These are phyloP conservation scores for Cryoendolithus antarcticus DNA, from an alignment of 2,329 filamentous ascomycete genomes.

Conservation along the genomic window DNA sequence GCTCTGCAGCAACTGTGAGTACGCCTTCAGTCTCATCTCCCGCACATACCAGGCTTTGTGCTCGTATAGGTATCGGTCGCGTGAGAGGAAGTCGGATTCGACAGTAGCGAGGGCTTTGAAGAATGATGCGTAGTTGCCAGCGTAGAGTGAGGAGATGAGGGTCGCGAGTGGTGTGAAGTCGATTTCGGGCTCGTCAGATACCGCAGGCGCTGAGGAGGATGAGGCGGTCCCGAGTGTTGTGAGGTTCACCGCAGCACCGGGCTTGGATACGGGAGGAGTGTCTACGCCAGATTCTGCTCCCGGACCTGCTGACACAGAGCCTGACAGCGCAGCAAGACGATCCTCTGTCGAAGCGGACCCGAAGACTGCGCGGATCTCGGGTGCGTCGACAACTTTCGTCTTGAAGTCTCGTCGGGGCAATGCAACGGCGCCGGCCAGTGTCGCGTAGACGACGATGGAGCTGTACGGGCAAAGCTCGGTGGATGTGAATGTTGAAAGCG, in stretches of 20 bases:
- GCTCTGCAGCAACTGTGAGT: slow-evolving; percentile 93
- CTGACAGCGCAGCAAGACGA: slow-evolving; percentile 69
- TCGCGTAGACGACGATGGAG: slow-evolving; percentile 84
- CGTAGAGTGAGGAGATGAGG: slow-evolving; percentile 84
- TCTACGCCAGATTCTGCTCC: slow-evolving; percentile 60
- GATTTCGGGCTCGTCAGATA: slow-evolving; percentile 69
- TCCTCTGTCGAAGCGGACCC: slow-evolving; percentile 65
- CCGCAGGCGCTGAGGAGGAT: slow-evolving; percentile 41
- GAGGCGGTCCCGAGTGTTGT: slow-evolving; percentile 61
- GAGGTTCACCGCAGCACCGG: slow-evolving; percentile 59
- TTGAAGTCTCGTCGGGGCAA: slow-evolving; percentile 98
- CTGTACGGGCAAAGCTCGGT: slow-evolving; percentile 98
- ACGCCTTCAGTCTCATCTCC: slow-evolving; percentile 93
- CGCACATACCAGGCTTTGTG: slow-evolving; percentile 96
- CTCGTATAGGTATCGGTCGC: slow-evolving; percentile 90
- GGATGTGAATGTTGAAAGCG: slow-evolving; percentile 93
- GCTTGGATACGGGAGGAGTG: slow-evolving; percentile 10
- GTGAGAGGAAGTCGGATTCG: slow-evolving; percentile 85
- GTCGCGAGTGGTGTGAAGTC: slow-evolving; percentile 83
- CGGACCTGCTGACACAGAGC: slow-evolving; percentile 68
- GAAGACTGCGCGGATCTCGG: slow-evolving; percentile 94
- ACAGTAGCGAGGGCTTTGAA: slow-evolving; percentile 81
- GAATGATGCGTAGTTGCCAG: slow-evolving; percentile 85
- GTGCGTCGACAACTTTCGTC: slow-evolving; percentile 94
- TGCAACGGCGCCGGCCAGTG: slow-evolving; percentile 85